These are phyloP conservation scores for Podospora anserina DNA, from an alignment of 495 filamentous ascomycete species.

Conservation along the genomic window DNA sequence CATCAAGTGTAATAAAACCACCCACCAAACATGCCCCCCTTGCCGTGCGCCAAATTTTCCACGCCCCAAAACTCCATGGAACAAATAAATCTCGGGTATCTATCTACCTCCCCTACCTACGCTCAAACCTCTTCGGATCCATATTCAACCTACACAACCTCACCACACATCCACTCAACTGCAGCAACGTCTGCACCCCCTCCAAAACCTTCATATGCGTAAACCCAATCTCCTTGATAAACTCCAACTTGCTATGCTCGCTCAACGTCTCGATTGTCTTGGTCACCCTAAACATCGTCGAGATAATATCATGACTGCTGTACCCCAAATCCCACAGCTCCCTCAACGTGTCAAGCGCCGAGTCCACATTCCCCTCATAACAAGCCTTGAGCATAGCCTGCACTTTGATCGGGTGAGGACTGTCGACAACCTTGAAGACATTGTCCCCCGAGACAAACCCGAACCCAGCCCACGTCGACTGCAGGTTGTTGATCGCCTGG, in stretches of 20 bases:
- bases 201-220: slow-evolving; percentile 99
- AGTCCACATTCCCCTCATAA: slow-evolving; percentile 84
- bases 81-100: not conserved
- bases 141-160: slow-evolving; percentile 92
- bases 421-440: slow-evolving; percentile 97
- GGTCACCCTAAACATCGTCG: slow-evolving; percentile 97
- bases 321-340: slow-evolving; percentile 95
- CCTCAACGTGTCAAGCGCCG: slow-evolving; percentile 78
- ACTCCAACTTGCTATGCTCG: slow-evolving; percentile 91
- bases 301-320: slow-evolving; percentile 94
- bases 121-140: slow-evolving; percentile 80
- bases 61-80: no score
- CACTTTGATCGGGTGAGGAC: slow-evolving; percentile 94
- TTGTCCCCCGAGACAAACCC: slow-evolving; percentile 97
- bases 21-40: not conserved
- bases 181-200: slow-evolving; percentile 89
- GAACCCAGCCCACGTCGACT: slow-evolving; percentile 92
- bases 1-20: not conserved
- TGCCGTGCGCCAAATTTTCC: no score
- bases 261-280: slow-evolving; percentile 87
- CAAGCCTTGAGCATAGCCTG: slow-evolving; percentile 98
- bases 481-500: slow-evolving; percentile 98
- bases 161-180: slow-evolving; percentile 87
- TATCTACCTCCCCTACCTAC: slow-evolving; percentile 18
- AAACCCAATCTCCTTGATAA: slow-evolving; percentile 97